Base-by-base conservation (phyloP, 2,329 filamentous ascomycete species). In the Neonectria punicea region DNA sequence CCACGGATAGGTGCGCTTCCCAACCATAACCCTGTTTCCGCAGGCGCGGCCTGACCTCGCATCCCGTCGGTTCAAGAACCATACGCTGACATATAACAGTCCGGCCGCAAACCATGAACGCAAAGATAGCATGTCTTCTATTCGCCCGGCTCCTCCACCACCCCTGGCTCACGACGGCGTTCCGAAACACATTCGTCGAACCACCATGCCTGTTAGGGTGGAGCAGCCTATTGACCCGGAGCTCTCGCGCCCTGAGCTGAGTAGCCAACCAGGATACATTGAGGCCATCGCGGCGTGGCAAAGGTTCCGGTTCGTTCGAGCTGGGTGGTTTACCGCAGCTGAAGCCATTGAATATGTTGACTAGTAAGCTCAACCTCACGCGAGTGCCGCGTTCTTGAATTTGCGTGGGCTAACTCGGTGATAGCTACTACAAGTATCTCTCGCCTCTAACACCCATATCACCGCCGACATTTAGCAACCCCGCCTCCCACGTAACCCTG, bases 301-400 rank as follows among this genome's bases (percentile, higher is more conserved):
- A 2, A 86, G 93, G 68, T 94, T 98, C 77, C 90, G 94, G 47
- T 98, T 98, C 76, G 95, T 98, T n/a, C 90, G 94, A 58, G 94
- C 94, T 9, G 96, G 96, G 10, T 98, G 95, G 95, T 96, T 99
- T 78, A 97, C 94, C 0, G 92, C 95, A 0, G 90, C 92, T 70
- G 96, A 99, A 80, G 95, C 93, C 22, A 94, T 98, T 78, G 90
- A 91, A 47, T 98, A 98, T 75, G 93, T 99, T 68, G 91, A 94
- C 77, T 98, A 98, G 90, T 93, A 85, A 74, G 89, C 81, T 39
- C 22, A 22, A 5, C 36, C 20, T 22, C 34, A 39, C 14, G 13
- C 18, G 39, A 28, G 16, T 16, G n/a, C 18, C 47, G 11, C 18
- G 10, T 22, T 4, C 2, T 43, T 54, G 18, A 13, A n/a, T 9